Conservation (phyloP, 176 grass and related monocot species). For the Guadua angustifolia region DNA sequence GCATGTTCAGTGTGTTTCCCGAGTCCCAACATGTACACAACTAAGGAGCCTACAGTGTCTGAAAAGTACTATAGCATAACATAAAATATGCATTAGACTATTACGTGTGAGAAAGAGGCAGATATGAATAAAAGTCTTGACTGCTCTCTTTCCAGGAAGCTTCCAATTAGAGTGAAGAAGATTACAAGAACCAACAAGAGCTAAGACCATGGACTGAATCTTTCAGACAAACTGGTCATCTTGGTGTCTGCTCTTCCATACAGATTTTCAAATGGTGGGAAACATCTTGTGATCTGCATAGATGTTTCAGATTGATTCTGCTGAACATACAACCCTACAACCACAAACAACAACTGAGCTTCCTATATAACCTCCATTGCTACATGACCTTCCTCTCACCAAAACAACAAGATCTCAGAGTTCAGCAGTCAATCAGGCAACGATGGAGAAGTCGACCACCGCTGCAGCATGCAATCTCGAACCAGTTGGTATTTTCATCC, state of each 20-base stretch:
- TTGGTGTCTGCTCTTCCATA: constrained; percentile 21
- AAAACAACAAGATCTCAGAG: background rate
- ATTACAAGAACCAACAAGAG: constrained; percentile 31
- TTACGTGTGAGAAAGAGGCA: background rate
- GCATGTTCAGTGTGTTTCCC: background rate
- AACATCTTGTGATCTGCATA: constrained; percentile 46
- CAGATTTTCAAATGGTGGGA: constrained; percentile 32
- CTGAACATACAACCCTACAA: constrained; percentile 10
- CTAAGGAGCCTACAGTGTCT: background rate
- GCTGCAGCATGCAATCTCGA: constrained; percentile 2
- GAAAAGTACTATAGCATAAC: background rate
- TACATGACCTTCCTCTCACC: background rate
- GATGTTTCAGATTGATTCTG: constrained; percentile 43
- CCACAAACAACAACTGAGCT: background rate
- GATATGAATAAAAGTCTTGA: background rate
- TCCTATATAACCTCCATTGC: constrained; percentile 40
- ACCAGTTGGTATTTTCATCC: constrained; percentile 38
- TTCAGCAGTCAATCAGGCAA: background rate
- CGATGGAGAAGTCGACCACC: constrained; percentile 59
- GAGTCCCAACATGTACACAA: background rate
- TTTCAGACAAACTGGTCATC: constrained; percentile 21
- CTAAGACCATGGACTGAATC: constrained; percentile 34
- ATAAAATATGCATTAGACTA: background rate
- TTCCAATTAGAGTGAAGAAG: constrained; percentile 27
- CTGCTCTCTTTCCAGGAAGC: constrained; percentile 46